Evolutionary conservation across 345 rosid genomes (phyloP).

Genomic region (Syzygium grande): DNA sequence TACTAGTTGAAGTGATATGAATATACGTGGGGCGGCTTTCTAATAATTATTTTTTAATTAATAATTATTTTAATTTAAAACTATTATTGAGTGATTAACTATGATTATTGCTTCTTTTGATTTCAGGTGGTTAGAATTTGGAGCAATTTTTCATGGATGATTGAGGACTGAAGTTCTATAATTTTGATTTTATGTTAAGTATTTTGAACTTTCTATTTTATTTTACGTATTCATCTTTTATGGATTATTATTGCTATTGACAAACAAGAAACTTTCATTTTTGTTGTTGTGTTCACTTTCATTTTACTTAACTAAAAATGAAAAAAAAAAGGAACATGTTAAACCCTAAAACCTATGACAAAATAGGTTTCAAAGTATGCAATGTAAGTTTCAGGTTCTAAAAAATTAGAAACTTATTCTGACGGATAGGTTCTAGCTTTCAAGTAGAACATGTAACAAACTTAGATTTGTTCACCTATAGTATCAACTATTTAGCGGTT

Average conservation of each 20-base stretch:
- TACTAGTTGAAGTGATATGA: not conserved
- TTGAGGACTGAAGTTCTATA: not conserved
- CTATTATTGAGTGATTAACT: no score
- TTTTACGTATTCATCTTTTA: not conserved
- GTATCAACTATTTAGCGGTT: no score
- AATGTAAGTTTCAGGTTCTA: not conserved
- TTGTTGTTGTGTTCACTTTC: not conserved
- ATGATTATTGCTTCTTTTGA: no score
- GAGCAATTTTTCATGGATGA: not conserved
- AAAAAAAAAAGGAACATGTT: not conserved
- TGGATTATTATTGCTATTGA: not conserved
- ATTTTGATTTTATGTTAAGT: not conserved
- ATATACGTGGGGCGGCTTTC: not conserved
- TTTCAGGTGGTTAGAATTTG: not conserved
- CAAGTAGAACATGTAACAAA: no score
- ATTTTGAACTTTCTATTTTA: no score
- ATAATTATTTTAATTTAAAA: no score
- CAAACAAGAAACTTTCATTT: not conserved
- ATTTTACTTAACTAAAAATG: not conserved
- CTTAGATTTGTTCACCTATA: no score
- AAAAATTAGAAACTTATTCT: no score
- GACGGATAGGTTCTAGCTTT: no score
- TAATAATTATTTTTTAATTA: no score
- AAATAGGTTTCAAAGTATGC: rapidly evolving
- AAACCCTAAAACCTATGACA: not conserved